A percentile compares a stretch with the other conserved stretches of the same genome.
Conservation (phyloP, 345 rosid genomes). For the Chamaenerion angustifolium region DNA sequence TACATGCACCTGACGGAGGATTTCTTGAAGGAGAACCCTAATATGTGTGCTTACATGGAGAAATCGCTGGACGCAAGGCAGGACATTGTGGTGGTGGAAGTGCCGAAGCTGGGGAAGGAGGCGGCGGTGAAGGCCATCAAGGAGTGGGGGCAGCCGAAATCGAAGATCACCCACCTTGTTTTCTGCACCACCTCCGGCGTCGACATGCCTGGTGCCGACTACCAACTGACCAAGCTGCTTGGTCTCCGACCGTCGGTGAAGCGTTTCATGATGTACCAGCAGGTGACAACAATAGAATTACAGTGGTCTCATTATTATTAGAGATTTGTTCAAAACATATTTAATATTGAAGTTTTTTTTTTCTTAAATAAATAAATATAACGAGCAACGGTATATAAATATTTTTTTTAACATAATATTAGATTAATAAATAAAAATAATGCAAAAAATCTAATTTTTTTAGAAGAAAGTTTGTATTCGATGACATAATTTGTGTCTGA, state of each 20-base stretch:
- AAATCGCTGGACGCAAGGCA: slow-evolving; percentile 62
- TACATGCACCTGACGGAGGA: slow-evolving; percentile 67
- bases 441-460: no score
- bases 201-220: slow-evolving; percentile 93
- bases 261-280: slow-evolving; percentile 58
- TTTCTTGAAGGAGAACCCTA: slow-evolving; percentile 39
- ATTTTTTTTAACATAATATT: no score
- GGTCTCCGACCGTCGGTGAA: slow-evolving; percentile 72
- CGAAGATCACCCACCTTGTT: slow-evolving; percentile 68
- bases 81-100: slow-evolving; percentile 67
- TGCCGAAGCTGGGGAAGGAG: slow-evolving; percentile 69
- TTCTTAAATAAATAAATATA: no score
- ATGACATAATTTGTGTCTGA: no score
- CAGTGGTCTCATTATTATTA: no score
- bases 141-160: no score
- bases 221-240: slow-evolving; percentile 73
- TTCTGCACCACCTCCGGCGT: slow-evolving; percentile 83
- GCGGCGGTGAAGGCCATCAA: slow-evolving; percentile 69
- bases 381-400: no score
- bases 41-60: slow-evolving; percentile 55
- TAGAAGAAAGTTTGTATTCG: no score
- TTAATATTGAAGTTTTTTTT: no score
- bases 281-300: no score
- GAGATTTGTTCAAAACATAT: no score
- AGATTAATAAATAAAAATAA: no score